These are phyloP conservation scores for Starmera quercuum DNA, from an alignment of 805 yeast genomes.

Conservation along the genomic window DNA sequence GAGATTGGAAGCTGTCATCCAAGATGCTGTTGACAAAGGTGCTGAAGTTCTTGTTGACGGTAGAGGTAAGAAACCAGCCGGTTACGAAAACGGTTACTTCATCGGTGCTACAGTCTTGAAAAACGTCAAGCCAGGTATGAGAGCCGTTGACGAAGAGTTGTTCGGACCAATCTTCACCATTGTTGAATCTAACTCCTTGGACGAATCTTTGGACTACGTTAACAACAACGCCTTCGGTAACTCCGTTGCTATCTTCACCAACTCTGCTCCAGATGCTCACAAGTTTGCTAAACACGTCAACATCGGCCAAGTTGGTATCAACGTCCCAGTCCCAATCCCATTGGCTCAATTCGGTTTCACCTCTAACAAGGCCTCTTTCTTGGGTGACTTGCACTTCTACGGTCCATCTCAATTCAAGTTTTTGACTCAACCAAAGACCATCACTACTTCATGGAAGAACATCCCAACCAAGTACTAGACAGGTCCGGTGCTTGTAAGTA, in stretches of 20 bases:
- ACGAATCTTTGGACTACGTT: constrained; percentile 59
- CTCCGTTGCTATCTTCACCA: constrained; percentile 65
- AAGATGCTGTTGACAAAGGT: constrained; percentile 51
- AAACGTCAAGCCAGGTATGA: constrained; percentile 58
- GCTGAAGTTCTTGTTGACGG: constrained; percentile 61
- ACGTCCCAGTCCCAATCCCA: constrained; percentile 76
- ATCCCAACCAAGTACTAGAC: background rate
- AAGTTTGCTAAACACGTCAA: constrained; percentile 59
- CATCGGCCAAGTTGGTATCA: constrained; percentile 72
- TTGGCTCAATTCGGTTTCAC: constrained; percentile 79
- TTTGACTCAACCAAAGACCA: constrained; percentile 72
- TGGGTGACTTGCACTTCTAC: constrained; percentile 76
- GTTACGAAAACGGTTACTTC: constrained; percentile 58
- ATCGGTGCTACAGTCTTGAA: constrained; percentile 64
- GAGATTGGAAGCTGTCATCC: constrained; percentile 49
- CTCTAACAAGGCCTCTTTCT: constrained; percentile 68
- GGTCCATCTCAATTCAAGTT: constrained; percentile 69
- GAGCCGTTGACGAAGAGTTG: constrained; percentile 66
- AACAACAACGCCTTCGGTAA: constrained; percentile 58
- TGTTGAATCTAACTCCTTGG: constrained; percentile 54
- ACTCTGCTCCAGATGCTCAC: constrained; percentile 61
- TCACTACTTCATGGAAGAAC: constrained; percentile 57
- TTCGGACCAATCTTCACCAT: constrained; percentile 71
- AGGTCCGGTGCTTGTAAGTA: background rate
- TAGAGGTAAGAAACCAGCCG: constrained; percentile 36